These are phyloP conservation scores for Neurospora sp. DNA, from an alignment of 2,329 filamentous ascomycete species.

Conservation along the genomic window DNA sequence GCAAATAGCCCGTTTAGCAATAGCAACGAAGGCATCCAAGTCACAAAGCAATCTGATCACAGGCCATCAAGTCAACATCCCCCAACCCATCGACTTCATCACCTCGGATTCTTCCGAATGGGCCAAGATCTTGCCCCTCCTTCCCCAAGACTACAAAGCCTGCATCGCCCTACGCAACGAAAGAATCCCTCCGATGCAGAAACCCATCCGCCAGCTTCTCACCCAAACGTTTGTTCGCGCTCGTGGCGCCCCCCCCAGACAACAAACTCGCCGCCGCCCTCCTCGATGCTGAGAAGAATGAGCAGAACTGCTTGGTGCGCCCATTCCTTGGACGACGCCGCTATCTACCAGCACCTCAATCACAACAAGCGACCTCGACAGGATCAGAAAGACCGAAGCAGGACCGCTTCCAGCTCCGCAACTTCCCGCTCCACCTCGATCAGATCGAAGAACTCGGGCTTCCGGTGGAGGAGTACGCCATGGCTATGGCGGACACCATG, in stretches of 20 bases:
- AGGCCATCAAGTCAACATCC: not conserved
- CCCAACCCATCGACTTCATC: not conserved
- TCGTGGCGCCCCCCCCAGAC: no score
- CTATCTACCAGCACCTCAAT: no score
- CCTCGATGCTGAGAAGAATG: constrained; percentile 15
- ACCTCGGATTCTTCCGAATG: not conserved
- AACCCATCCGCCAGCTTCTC: not conserved
- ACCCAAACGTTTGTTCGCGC: not conserved
- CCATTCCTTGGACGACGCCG: constrained; percentile 34
- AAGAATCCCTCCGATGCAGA: not conserved
- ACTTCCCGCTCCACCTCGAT: constrained; percentile 38
- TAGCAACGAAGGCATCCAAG: not conserved
- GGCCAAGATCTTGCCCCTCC: not conserved
- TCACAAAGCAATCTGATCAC: not conserved
- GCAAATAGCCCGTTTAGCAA: not conserved
- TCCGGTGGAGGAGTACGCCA: constrained; percentile 25
- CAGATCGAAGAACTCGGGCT: constrained; percentile 36
- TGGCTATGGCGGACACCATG: constrained; percentile 37
- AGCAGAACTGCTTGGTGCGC: constrained; percentile 37
- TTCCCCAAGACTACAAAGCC: no score
- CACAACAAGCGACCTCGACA: no score
- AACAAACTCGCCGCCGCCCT: not conserved
- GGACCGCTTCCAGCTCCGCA: constrained; percentile 25
- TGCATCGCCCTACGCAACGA: not conserved
- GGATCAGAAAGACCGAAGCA: no score